Percentiles rank a stretch among this genome's conserved stretches.
Evolutionary conservation across 305 asterid genomes (phyloP).

Genomic region (Stenogyne calaminthoides): DNA sequence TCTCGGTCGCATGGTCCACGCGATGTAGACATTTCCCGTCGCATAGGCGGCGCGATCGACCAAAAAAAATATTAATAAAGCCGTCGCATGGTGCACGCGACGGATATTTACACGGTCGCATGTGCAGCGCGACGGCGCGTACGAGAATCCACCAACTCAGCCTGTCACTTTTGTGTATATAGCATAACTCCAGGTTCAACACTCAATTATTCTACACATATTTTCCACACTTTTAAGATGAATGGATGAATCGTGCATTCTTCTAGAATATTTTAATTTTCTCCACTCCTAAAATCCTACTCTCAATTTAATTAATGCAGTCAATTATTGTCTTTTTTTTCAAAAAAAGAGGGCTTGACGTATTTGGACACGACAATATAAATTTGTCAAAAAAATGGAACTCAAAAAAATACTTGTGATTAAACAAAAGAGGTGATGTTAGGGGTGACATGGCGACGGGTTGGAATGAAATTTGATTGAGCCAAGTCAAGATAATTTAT

Average conservation of each 20-base stretch:
- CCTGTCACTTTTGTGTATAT: no score
- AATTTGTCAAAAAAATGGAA: conserved; percentile 24
- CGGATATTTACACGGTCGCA: no score
- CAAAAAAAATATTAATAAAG: no score
- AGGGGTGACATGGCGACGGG: neutral
- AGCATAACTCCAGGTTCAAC: no score
- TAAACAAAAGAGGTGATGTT: neutral
- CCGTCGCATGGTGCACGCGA: no score
- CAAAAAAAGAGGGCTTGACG: conserved; percentile 16
- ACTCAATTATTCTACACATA: no score
- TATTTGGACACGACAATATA: neutral
- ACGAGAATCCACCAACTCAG: no score
- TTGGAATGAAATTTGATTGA: neutral
- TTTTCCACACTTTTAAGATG: neutral
- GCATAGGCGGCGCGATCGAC: no score
- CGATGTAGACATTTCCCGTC: no score
- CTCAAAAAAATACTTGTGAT: neutral
- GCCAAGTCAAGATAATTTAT: neutral
- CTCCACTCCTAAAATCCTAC: neutral
- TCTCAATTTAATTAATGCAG: conserved; percentile 10
- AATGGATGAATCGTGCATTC: neutral
- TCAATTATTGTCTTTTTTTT: conserved; percentile 3
- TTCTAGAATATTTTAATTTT: neutral
- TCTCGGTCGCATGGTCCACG: no score
- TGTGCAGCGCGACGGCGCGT: no score